These are phyloP conservation scores for Nannochloropsis gaditana DNA, from an alignment of 108 stramenopile species.

Conservation along the genomic window DNA sequence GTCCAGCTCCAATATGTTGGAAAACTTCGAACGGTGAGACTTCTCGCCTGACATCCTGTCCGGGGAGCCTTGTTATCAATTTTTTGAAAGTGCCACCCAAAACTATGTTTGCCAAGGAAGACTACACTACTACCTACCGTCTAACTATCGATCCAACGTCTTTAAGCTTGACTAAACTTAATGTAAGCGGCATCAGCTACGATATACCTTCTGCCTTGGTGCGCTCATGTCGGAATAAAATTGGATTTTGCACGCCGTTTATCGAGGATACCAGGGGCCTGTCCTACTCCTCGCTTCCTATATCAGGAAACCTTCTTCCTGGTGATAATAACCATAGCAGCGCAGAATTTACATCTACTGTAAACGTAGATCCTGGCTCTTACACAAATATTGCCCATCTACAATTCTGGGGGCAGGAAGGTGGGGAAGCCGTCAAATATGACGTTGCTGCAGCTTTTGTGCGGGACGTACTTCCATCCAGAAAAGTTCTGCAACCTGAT, in stretches of 20 bases:
- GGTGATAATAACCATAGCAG: neutral
- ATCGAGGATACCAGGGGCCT: neutral
- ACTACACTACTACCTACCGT: neutral
- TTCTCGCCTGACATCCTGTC: neutral
- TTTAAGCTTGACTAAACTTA: neutral
- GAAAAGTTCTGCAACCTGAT: neutral
- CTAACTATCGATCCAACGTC: neutral
- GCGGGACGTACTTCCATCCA: neutral
- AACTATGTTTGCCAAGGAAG: neutral
- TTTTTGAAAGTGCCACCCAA: neutral
- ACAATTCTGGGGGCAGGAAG: constrained; percentile 7
- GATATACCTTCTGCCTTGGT: neutral
- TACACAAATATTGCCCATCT: constrained; percentile 16
- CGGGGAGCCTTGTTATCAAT: neutral
- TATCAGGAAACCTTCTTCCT: neutral
- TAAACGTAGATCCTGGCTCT: neutral
- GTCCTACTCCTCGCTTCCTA: neutral
- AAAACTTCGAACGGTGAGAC: neutral
- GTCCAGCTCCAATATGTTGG: constrained; percentile 14
- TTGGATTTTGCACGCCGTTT: neutral
- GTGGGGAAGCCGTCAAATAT: neutral
- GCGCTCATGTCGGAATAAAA: neutral
- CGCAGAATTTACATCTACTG: neutral
- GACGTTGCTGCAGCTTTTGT: constrained; percentile 5
- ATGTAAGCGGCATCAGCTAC: neutral